A percentile compares a stretch with the other conserved stretches of the same genome.
phyloP scores from a whole-genome alignment of 202 grass and related monocot species.

The Zoysia matrella region DNA sequence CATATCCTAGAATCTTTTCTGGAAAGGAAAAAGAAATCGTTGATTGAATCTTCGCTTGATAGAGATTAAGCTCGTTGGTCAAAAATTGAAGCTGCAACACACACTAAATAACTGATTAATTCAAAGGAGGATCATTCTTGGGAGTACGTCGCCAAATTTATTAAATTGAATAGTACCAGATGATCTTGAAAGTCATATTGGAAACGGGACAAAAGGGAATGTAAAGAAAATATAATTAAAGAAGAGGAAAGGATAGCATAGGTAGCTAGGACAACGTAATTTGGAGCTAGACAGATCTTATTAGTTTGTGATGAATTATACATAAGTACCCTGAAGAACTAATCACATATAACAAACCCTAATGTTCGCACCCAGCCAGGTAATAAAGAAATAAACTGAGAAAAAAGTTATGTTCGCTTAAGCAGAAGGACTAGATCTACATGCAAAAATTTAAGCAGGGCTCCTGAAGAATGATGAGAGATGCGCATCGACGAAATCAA shows the following conservation, averaged over 20 bases:
- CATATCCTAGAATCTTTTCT: constrained; percentile 32
- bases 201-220: constrained; percentile 32
- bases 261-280: background rate
- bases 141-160: constrained; percentile 36
- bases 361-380: constrained; percentile 33
- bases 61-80: constrained; percentile 38
- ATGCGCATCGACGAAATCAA: constrained; percentile 5
- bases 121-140: constrained; percentile 39
- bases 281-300: background rate
- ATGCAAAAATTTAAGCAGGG: background rate
- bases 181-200: constrained; percentile 43
- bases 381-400: background rate
- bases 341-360: constrained; percentile 40
- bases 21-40: constrained; percentile 15
- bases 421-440: constrained; percentile 48
- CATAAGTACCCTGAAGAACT: constrained; percentile 40
- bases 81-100: constrained; percentile 47
- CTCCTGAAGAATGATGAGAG: background rate
- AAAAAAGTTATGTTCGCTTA: constrained; percentile 13
- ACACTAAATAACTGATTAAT: constrained; percentile 45
- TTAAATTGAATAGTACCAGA: constrained; percentile 43
- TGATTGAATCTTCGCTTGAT: constrained; percentile 20
- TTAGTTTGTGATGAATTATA: constrained; percentile 22
- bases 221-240: constrained; percentile 22
- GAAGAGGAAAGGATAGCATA: background rate